A percentile compares a stretch with the other conserved stretches of the same genome.
These are phyloP conservation scores for Nothomitra cinnamomea DNA, from an alignment of 2,329 filamentous ascomycete genomes.

Conservation along the genomic window DNA sequence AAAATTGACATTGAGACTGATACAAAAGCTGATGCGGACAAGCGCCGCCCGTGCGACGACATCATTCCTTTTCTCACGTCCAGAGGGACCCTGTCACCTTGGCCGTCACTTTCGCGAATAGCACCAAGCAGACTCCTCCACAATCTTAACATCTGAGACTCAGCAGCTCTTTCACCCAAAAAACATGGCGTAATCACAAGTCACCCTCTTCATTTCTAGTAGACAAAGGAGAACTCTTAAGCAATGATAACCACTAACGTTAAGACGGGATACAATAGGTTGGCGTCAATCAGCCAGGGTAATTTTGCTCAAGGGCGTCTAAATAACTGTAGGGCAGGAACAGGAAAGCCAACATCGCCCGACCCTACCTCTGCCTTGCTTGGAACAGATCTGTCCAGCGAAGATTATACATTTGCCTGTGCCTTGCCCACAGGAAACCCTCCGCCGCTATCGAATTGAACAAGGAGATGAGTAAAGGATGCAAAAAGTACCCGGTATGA, in stretches of 20 bases:
- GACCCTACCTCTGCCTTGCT: background rate
- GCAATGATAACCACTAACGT: background rate
- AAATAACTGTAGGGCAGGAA: background rate
- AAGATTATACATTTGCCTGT: constrained; percentile 1
- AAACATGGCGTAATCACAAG: background rate
- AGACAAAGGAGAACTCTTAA: background rate
- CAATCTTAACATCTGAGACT: background rate
- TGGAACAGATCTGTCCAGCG: constrained; percentile 2
- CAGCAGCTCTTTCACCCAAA: background rate
- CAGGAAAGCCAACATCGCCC: constrained; percentile 3
- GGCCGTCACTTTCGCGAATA: background rate
- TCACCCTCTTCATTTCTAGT: background rate
- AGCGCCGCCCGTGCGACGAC: too few relatives aligned
- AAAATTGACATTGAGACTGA: too few relatives aligned
- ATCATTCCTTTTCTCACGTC: too few relatives aligned
- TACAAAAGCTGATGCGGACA: too few relatives aligned
- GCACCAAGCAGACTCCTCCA: background rate
- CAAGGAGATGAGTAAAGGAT: background rate
- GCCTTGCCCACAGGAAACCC: background rate
- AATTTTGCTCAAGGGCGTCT: background rate
- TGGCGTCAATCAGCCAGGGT: background rate
- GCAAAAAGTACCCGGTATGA: background rate
- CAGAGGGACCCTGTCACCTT: too few relatives aligned
- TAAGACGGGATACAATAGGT: background rate
- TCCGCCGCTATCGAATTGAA: background rate